Percentiles rank a stretch among this genome's conserved stretches.
phyloP scores from a whole-genome alignment of 2,329 filamentous ascomycete species.

The Keithomyces neogunnii region DNA sequence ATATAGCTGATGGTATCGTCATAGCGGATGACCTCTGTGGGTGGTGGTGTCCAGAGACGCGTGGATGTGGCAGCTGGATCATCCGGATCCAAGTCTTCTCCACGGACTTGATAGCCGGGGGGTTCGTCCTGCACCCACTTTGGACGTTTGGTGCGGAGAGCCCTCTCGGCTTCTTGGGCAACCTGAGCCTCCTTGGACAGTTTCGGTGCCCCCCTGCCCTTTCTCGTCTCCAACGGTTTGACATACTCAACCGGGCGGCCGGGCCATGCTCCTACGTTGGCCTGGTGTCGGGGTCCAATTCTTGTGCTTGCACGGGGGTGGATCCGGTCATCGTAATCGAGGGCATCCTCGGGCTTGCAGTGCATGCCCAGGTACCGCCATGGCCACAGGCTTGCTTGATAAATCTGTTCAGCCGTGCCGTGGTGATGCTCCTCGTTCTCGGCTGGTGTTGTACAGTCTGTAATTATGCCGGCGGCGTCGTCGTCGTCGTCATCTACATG shows the following conservation, averaged over 20 bases:
- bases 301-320: slow-evolving; percentile 93
- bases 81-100: slow-evolving; percentile 64
- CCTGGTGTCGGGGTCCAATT: slow-evolving; percentile 84
- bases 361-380: slow-evolving; percentile 95
- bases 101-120: slow-evolving; percentile 72
- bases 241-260: slow-evolving; percentile 84
- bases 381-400: slow-evolving; percentile 90
- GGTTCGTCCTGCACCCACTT: slow-evolving; percentile 95
- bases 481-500: slow-evolving; percentile 65
- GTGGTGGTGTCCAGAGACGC: slow-evolving; percentile 70
- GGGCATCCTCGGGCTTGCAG: slow-evolving; percentile 86
- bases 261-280: slow-evolving; percentile 75
- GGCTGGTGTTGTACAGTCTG: slow-evolving; percentile 56
- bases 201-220: slow-evolving; percentile 71
- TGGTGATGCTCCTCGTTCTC: slow-evolving; percentile 49
- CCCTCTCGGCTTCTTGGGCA: slow-evolving; percentile 72
- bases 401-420: slow-evolving; percentile 77
- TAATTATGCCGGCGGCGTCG: slow-evolving; percentile 43
- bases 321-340: slow-evolving; percentile 96
- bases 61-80: slow-evolving; percentile 69
- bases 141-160: slow-evolving; percentile 70
- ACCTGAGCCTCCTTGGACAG: slow-evolving; percentile 75
- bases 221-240: slow-evolving; percentile 80
- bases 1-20: slow-evolving; percentile 70
- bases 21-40: slow-evolving; percentile 39